Evolutionary conservation across 345 rosid genomes (phyloP), one percentile per base, ranked within the genome.

Genomic region (Linum tenue): DNA sequence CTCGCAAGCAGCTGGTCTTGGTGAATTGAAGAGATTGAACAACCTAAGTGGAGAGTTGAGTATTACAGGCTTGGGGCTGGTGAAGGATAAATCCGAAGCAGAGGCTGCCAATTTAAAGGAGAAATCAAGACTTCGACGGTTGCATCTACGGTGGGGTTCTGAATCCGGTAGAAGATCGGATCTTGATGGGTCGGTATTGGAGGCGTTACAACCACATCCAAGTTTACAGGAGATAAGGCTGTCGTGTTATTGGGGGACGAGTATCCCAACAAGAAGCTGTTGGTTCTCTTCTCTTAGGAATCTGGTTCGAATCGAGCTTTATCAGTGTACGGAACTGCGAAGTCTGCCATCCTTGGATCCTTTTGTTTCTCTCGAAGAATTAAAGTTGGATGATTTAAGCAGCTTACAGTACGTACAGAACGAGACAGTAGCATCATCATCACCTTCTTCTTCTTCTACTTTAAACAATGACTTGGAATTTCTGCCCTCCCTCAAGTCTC

Each of bases 51-150:
- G 70, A 17, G 38, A 11, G 38, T 31, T 71, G 8, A 9, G 59
- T 22, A 43, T 65, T 16, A 14, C 40, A 56, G 62, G 62, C 15
- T 39, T 71, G 9, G 59, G 57, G 16, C 37, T 37, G 11, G 17
- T 48, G 64, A 58, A 9, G 16, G 7, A 41, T 41, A 65, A 7
- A 17, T 12, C 35, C 5, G 66, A 71, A 65, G 60, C 48, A 48
- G 7, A 55, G 48, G 39, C 55, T 36, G 65, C 66, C 3, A 66
- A 66, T 50, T 65, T 71, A 66, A 71, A 66, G 44, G 66, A 8
- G 36, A 71, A 71, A 43, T 22, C 3, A 31, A 16, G 36, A 7
- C 66, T 71, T 12, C 61, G 55, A 38, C 3, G 4, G 38, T 67
- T 71, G 44, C 22, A 44, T 15, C 37, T 71, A 35, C 35, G 55